Base-by-base conservation (phyloP, 2,329 filamentous ascomycete genomes). In the Claviceps sorghi region DNA sequence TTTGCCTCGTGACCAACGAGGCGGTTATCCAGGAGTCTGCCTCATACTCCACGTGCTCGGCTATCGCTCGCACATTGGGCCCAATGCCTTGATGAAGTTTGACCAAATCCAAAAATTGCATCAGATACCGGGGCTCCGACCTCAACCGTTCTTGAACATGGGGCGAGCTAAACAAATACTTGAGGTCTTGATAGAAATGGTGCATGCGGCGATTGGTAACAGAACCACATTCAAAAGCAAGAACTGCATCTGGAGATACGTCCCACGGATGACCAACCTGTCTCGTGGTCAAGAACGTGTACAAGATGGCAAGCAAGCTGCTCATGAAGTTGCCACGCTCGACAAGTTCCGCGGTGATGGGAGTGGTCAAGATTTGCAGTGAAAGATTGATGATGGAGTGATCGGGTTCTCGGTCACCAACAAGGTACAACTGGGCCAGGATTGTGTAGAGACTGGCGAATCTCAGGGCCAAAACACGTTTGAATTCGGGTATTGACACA, bases 371-470 rank as follows among this genome's bases (percentile, higher is more conserved):
- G 80, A 98, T 94, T 64, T 98, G 93, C 32, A 97, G 73, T 4
- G 91, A 97, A 40, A 98, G 79, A 64, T 96, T 96, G 73, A 98
- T 95, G 63, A 98, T 97, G 11, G 91, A 97, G 67, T 97, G 91
- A 62, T 98, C 93, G 2, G 93, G 93, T 65, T 98, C 93, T 57
- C 93, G 79, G 64, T 98, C 93, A 15, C 91, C 91, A 58, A 98
- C 93, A 32, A 98, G 78, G 65, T 97, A 98, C 3, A 98, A 74
- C 65, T 98, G 91, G 5, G 93, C 90, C 48, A 98, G 72, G 2
- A 86, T 87, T 1, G 93, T 97, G 68, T 98, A 98, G 3, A 98
- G 75, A 1, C 89, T 91, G 51, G 94, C 88, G 65, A 98, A 94
- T n/a, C 93, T 82, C 44, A 98, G 73, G 2, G 91, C 90, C 52